Percentiles rank a stretch among this genome's conserved stretches.
Conservation (phyloP, 2,329 filamentous ascomycete species). For the Leptoxyphium fumago region DNA sequence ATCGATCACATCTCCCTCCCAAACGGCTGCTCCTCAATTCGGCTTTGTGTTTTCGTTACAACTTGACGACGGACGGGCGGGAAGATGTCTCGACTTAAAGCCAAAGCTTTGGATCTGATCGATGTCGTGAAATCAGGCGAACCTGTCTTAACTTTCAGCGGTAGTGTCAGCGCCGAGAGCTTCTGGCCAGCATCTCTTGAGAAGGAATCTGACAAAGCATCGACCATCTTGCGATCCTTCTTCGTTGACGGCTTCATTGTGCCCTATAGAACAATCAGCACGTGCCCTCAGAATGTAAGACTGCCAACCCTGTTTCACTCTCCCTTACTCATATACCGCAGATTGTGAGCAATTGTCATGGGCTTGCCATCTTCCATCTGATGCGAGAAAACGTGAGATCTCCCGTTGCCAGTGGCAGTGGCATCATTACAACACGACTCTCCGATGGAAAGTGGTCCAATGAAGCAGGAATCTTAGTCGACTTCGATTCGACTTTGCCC, state of each 20-base stretch:
- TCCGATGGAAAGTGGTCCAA: not conserved
- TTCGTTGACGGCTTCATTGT: not conserved
- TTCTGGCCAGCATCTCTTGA: not conserved
- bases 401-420: not conserved
- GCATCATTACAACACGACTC: not conserved
- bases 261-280: not conserved
- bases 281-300: not conserved
- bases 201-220: not conserved
- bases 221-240: not conserved
- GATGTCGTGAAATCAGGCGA: not conserved
- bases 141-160: not conserved
- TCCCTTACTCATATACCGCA: not conserved
- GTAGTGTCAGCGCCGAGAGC: not conserved
- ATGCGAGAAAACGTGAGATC: not conserved
- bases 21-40: not conserved
- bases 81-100: not conserved
- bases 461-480: not conserved
- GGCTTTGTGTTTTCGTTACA: not conserved
- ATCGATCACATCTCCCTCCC: not conserved
- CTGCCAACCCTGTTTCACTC: not conserved
- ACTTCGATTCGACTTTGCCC: not conserved
- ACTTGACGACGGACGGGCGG: not conserved
- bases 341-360: not conserved
- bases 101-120: not conserved
- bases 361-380: not conserved